Evolutionary conservation across 306 rosid genomes (phyloP).

Genomic region (Inga oerstediana): DNA sequence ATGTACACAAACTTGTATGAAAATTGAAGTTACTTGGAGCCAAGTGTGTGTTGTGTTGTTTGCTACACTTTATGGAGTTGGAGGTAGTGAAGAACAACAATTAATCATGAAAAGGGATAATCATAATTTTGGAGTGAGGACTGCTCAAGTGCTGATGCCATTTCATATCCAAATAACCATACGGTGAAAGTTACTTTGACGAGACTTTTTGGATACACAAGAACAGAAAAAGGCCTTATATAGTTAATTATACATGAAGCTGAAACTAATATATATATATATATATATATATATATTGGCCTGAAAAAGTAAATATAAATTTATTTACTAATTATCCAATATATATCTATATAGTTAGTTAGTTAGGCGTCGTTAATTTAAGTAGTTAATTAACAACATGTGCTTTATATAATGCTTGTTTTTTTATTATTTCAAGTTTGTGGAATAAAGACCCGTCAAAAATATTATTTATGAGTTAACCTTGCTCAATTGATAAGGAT

Average conservation of each 20-base stretch:
- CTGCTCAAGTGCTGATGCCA: neutral
- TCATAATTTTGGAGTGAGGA: neutral
- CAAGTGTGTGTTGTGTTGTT: neutral
- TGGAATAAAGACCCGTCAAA: too few species aligned
- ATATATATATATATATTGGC: too few species aligned
- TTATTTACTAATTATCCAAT: too few species aligned
- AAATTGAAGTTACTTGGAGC: neutral
- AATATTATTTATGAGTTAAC: too few species aligned
- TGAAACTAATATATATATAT: neutral
- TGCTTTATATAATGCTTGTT: too few species aligned
- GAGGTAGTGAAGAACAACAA: neutral
- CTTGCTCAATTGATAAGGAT: neutral
- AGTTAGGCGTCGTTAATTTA: too few species aligned
- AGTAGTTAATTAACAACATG: too few species aligned
- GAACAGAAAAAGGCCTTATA: neutral
- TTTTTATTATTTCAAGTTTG: too few species aligned
- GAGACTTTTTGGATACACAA: neutral
- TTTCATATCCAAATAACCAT: slow-evolving; percentile 10
- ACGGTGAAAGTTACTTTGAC: neutral
- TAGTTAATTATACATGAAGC: neutral
- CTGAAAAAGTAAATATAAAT: too few species aligned
- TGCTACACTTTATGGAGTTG: neutral
- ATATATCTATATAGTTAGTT: too few species aligned
- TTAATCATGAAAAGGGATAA: neutral
- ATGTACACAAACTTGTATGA: too few species aligned